phyloP scores from a whole-genome alignment of 495 filamentous ascomycete species.

The Xylaria acuta region DNA sequence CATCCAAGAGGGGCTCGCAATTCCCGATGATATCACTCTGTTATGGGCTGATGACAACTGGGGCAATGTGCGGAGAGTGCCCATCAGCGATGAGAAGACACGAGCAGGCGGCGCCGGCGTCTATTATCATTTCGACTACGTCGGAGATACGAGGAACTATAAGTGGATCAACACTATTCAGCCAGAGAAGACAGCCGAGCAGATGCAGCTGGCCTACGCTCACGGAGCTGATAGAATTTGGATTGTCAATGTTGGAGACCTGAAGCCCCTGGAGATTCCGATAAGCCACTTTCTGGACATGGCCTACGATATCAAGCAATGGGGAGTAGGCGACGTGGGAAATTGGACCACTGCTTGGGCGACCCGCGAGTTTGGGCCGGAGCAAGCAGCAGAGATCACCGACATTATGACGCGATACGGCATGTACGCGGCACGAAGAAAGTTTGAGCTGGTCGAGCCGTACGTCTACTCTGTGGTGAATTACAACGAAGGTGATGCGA shows the following conservation, averaged over 20 bases:
- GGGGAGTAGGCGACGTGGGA: constrained; percentile 59
- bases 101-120: constrained; percentile 72
- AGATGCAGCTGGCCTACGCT: constrained; percentile 67
- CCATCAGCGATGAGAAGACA: constrained; percentile 64
- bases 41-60: constrained; percentile 81
- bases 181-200: constrained; percentile 68
- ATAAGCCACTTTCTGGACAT: constrained; percentile 72
- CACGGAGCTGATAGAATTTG: constrained; percentile 71
- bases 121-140: constrained; percentile 80
- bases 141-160: constrained; percentile 67
- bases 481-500: constrained; percentile 72
- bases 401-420: constrained; percentile 66
- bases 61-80: constrained; percentile 71
- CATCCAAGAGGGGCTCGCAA: constrained; percentile 66
- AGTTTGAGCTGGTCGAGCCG: constrained; percentile 72
- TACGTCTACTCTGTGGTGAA: constrained; percentile 69
- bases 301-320: constrained; percentile 66
- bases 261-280: constrained; percentile 73
- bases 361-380: constrained; percentile 63
- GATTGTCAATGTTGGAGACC: constrained; percentile 79
- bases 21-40: constrained; percentile 76
- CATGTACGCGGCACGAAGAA: constrained; percentile 67
- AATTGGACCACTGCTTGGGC: constrained; percentile 65
- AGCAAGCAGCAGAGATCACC: constrained; percentile 56
- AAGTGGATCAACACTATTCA: constrained; percentile 79